Percentiles rank a stretch among this genome's conserved stretches.
Evolutionary conservation across 2,329 filamentous ascomycete species (phyloP).

Genomic region (Plectosphaerella plurivora): DNA sequence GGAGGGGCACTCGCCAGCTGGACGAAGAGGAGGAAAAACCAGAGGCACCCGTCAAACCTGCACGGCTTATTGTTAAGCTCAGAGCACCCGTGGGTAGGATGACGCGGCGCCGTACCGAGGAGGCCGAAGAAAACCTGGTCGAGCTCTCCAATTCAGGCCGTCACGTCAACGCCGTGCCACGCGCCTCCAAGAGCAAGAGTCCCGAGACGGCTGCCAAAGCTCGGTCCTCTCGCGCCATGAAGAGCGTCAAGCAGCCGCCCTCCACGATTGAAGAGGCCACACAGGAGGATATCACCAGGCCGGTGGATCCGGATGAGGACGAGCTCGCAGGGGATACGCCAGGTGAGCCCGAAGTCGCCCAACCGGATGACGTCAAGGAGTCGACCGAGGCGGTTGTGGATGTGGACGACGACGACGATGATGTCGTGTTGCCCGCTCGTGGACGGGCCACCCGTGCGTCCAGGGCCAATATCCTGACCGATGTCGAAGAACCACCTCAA

Average conservation of each 20-base stretch:
- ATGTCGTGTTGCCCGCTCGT: slow-evolving; percentile 41
- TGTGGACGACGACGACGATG: slow-evolving; percentile 40
- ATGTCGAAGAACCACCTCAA: slow-evolving; percentile 16
- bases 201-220: slow-evolving; percentile 44
- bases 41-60: slow-evolving; percentile 21
- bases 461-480: slow-evolving; percentile 23
- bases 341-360: slow-evolving; percentile 20
- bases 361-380: slow-evolving; percentile 21
- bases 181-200: slow-evolving; percentile 49
- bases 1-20: neutral
- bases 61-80: slow-evolving; percentile 35
- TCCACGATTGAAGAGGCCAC: slow-evolving; percentile 48
- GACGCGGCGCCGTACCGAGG: slow-evolving; percentile 51
- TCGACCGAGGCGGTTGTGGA: slow-evolving; percentile 10
- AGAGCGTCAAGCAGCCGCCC: slow-evolving; percentile 44
- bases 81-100: slow-evolving; percentile 37
- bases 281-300: slow-evolving; percentile 43
- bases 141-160: slow-evolving; percentile 59
- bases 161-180: slow-evolving; percentile 44
- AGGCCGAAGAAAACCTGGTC: slow-evolving; percentile 49
- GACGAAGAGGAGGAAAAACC: slow-evolving; percentile 5
- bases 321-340: slow-evolving; percentile 33
- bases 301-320: slow-evolving; percentile 30
- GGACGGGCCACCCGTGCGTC: slow-evolving; percentile 36
- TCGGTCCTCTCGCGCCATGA: slow-evolving; percentile 42